These are phyloP conservation scores for Annulohypoxylon nitens DNA, from an alignment of 495 filamentous ascomycete genomes.

Conservation along the genomic window DNA sequence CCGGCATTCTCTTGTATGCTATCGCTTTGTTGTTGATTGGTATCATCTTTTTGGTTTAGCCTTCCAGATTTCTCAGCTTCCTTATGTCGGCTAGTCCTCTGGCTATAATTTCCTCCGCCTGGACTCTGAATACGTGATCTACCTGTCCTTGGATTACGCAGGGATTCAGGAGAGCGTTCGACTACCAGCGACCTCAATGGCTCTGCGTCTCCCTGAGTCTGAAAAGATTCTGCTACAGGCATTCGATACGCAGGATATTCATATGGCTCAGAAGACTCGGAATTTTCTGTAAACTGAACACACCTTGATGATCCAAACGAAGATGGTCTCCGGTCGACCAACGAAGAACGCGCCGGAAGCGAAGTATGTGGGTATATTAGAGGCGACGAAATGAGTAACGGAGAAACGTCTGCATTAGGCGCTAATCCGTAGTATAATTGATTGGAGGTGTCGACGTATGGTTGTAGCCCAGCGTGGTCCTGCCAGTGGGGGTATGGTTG, in stretches of 20 bases:
- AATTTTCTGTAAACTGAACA: too few relatives aligned
- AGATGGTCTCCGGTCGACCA: too few relatives aligned
- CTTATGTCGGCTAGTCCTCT: neutral
- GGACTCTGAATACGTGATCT: neutral
- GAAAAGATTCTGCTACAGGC: neutral
- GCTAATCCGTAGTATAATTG: too few relatives aligned
- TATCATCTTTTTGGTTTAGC: neutral
- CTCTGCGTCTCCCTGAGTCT: neutral
- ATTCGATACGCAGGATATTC: neutral
- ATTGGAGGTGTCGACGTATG: too few relatives aligned
- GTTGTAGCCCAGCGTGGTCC: too few relatives aligned
- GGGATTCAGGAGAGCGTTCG: neutral
- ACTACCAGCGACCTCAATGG: neutral
- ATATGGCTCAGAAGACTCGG: too few relatives aligned
- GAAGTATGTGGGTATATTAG: too few relatives aligned
- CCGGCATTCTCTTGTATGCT: neutral
- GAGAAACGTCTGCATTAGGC: too few relatives aligned
- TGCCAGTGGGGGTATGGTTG: too few relatives aligned
- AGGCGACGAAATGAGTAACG: too few relatives aligned
- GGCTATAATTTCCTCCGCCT: neutral
- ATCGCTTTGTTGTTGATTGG: neutral
- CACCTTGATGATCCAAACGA: too few relatives aligned
- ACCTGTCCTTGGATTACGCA: neutral
- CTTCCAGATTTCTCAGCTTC: neutral
- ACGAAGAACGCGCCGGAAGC: too few relatives aligned